Conservation (phyloP, 2,329 filamentous ascomycete species). For the Fusarium stilboides region DNA sequence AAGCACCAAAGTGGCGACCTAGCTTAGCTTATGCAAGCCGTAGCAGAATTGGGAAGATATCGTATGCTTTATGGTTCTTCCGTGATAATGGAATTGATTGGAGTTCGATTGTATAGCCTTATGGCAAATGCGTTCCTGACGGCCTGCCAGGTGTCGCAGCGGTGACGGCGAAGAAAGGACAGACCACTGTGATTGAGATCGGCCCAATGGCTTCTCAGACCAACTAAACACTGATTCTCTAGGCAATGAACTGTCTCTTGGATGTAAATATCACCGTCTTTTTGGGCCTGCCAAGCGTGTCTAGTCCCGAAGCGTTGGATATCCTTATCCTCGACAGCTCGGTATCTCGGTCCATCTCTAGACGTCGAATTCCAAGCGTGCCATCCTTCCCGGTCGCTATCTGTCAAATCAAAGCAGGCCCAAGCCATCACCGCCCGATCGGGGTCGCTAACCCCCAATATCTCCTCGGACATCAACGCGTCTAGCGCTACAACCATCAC, state of each 20-base stretch:
- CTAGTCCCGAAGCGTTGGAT: not conserved
- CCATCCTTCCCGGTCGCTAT: not conserved
- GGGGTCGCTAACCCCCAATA: constrained; percentile 30
- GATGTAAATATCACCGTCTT: not conserved
- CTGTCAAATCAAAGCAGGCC: not conserved
- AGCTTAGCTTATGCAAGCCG: constrained; percentile 14
- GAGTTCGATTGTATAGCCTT: not conserved
- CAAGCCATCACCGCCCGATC: not conserved
- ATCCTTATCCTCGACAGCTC: constrained; percentile 12
- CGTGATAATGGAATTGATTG: too few relatives aligned
- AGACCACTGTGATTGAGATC: too few relatives aligned
- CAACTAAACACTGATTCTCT: too few relatives aligned
- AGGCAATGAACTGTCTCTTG: not conserved
- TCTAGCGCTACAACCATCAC: not conserved
- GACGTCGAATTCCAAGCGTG: constrained; percentile 15
- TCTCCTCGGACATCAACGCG: not conserved
- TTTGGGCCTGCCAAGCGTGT: not conserved
- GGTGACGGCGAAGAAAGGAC: not conserved
- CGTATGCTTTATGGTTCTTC: not conserved
- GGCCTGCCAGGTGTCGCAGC: not conserved
- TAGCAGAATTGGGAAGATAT: not conserved
- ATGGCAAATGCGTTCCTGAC: not conserved
- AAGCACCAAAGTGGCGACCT: constrained; percentile 2
- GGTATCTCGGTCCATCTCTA: constrained; percentile 20
- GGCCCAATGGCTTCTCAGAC: not conserved